Percentiles rank a stretch among this genome's conserved stretches.
Evolutionary conservation across 164 flowering plant genomes (phyloP).

Genomic region (Macadamia integrifolia): DNA sequence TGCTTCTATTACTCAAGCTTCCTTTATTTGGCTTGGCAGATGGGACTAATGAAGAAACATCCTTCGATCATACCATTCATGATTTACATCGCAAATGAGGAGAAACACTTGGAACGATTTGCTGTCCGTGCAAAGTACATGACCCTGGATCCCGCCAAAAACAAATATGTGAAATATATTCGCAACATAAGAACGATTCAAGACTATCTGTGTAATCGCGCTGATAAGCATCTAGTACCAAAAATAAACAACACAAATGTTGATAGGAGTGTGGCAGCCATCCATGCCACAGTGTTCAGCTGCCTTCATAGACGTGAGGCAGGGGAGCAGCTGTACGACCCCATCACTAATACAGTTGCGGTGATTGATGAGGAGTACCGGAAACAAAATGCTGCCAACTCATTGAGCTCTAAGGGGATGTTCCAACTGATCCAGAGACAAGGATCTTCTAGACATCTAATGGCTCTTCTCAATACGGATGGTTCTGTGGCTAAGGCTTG

Average conservation of each 20-base stretch:
- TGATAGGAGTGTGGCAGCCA: constrained; percentile 77
- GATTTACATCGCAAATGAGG: constrained; percentile 75
- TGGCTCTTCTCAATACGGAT: constrained; percentile 71
- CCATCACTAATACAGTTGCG: constrained; percentile 51
- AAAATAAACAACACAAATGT: constrained; percentile 83
- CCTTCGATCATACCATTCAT: constrained; percentile 80
- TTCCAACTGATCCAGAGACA: constrained; percentile 69
- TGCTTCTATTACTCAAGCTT: neutral
- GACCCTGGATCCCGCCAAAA: constrained; percentile 80
- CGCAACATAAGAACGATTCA: constrained; percentile 73
- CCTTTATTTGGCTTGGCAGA: constrained; percentile 29
- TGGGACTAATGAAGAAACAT: constrained; percentile 93
- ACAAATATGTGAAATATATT: constrained; percentile 82
- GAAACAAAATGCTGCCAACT: constrained; percentile 66
- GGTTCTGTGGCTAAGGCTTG: constrained; percentile 85
- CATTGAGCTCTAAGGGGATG: constrained; percentile 75
- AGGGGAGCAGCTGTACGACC: constrained; percentile 62
- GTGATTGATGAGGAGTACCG: constrained; percentile 63
- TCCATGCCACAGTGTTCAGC: constrained; percentile 81
- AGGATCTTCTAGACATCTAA: constrained; percentile 62
- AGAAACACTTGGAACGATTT: constrained; percentile 77
- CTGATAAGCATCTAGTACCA: constrained; percentile 83
- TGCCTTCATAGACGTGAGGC: constrained; percentile 66
- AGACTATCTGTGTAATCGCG: constrained; percentile 70
- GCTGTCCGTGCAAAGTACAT: constrained; percentile 89